phyloP scores from a whole-genome alignment of 1,284 basidiomycete species.

The Puccinia horiana region DNA sequence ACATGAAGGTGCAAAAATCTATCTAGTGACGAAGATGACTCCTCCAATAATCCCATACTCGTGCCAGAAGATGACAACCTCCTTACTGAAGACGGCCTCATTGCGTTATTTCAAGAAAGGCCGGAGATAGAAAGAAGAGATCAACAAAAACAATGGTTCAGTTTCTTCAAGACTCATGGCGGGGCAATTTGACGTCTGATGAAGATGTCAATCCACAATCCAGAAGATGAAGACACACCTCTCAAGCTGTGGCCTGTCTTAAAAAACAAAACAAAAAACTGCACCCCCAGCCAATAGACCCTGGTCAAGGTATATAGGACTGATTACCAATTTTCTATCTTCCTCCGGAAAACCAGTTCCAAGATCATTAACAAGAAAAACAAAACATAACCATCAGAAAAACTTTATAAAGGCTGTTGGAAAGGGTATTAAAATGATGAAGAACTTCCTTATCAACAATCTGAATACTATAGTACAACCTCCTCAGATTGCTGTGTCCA shows the following conservation, averaged over 20 bases:
- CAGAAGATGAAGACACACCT: not conserved
- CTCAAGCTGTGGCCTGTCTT: not conserved
- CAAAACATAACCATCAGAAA: not conserved
- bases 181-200: not conserved
- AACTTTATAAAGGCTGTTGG: conserved; percentile 3
- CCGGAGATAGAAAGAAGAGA: conserved; percentile 1
- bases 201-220: not conserved
- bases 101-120: too few species aligned
- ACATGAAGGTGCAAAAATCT: not conserved
- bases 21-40: not conserved
- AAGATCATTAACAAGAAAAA: not conserved
- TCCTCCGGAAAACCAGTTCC: not conserved
- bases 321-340: not conserved
- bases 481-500: not conserved
- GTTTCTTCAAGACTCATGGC: not conserved
- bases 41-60: not conserved
- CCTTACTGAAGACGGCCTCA: too few species aligned
- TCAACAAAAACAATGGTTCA: conserved; percentile 1
- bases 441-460: not conserved
- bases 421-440: conserved; percentile 9
- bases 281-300: not conserved
- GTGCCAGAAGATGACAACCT: not conserved
- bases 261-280: not conserved
- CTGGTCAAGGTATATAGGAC: not conserved
- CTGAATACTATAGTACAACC: not conserved